Conservation (phyloP, 176 grass and related monocot species). For the Oryza officinalis region DNA sequence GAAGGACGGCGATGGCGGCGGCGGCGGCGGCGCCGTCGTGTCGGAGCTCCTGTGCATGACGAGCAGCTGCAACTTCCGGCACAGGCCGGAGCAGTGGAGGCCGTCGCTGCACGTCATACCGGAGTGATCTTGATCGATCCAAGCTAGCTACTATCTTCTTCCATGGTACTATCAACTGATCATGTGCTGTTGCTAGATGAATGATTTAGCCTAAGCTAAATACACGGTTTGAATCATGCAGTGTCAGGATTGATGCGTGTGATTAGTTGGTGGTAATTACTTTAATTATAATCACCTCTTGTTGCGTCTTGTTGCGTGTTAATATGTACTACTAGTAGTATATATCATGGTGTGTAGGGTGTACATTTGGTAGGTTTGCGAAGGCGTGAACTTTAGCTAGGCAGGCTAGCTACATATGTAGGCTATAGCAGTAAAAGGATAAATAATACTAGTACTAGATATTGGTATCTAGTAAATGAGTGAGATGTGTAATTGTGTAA, state of each 20-base stretch:
- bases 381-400: not conserved
- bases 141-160: not conserved
- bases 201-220: not conserved
- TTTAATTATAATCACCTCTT: not conserved
- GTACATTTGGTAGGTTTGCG: slow-evolving; percentile 4
- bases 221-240: not conserved
- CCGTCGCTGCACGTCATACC: slow-evolving; percentile 69
- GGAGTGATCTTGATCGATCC: slow-evolving; percentile 37
- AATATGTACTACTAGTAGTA: not conserved
- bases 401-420: not conserved
- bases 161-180: not conserved
- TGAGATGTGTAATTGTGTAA: not conserved
- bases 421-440: not conserved
- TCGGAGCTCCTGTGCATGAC: slow-evolving; percentile 53
- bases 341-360: not conserved
- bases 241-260: not conserved
- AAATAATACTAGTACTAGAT: not conserved
- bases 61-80: slow-evolving; percentile 29
- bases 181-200: not conserved
- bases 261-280: not conserved
- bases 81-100: slow-evolving; percentile 48
- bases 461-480: not conserved
- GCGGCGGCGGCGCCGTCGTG: slow-evolving; percentile 27
- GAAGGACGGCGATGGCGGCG: not conserved
- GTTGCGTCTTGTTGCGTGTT: no score